Percentiles rank a stretch among this genome's conserved stretches.
These are phyloP conservation scores for Nemophila menziesii DNA, from an alignment of 257 asterid species.

Conservation along the genomic window DNA sequence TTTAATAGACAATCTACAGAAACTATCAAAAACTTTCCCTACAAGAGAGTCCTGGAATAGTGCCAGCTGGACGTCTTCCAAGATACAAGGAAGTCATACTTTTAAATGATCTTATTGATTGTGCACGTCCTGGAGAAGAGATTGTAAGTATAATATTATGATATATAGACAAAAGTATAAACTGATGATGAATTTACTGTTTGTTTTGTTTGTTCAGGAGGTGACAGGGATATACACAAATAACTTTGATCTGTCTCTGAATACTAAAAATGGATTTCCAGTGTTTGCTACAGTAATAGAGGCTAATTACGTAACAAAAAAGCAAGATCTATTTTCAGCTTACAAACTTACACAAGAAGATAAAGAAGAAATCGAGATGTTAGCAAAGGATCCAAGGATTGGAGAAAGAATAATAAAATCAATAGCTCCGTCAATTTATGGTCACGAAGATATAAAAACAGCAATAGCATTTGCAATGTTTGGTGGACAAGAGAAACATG, in stretches of 20 bases:
- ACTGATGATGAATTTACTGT: too few relatives aligned
- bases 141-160: conserved; percentile 56
- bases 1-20: conserved; percentile 86
- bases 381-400: conserved; percentile 95
- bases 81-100: conserved; percentile 97
- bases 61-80: conserved; percentile 98
- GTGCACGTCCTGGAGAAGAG: conserved; percentile 99
- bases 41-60: conserved; percentile 98
- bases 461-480: conserved; percentile 96
- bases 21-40: conserved; percentile 95
- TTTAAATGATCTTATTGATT: conserved; percentile 94
- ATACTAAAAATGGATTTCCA: conserved; percentile 97
- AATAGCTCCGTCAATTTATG: conserved; percentile 94
- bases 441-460: conserved; percentile 94
- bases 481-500: conserved; percentile 98
- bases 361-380: conserved; percentile 85
- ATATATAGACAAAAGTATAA: too few relatives aligned
- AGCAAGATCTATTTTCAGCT: conserved; percentile 94
- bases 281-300: conserved; percentile 99
- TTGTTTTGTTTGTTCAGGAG: conserved; percentile 40
- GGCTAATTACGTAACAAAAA: conserved; percentile 89
- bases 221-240: conserved; percentile 96
- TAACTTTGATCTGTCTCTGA: conserved; percentile 87
- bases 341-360: conserved; percentile 97
- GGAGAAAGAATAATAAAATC: conserved; percentile 89